Conservation (phyloP, 805 yeast genomes). For the Suhomyces pyralidae region DNA sequence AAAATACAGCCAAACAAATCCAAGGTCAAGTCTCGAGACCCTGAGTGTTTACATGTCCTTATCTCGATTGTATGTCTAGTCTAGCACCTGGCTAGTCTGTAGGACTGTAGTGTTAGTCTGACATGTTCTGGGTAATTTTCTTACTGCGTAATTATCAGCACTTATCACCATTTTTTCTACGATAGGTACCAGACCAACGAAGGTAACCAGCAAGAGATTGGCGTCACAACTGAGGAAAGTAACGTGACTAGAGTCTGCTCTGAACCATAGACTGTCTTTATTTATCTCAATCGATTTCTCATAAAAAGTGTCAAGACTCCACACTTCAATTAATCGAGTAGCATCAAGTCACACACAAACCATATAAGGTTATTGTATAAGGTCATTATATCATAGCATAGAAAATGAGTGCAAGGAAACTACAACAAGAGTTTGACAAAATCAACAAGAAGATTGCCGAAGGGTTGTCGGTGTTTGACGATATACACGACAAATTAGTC, state of each 20-base stretch:
- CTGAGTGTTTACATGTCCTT: background rate
- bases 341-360: background rate
- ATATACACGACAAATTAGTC: conserved; percentile 79
- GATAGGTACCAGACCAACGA: conserved; percentile 4
- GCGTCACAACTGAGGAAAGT: conserved; percentile 81
- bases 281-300: background rate
- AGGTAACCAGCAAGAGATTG: conserved; percentile 35
- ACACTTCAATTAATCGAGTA: background rate
- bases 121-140: background rate
- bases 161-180: conserved; percentile 3
- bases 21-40: background rate
- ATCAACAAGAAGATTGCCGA: conserved; percentile 87
- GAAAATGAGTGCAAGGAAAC: conserved; percentile 42
- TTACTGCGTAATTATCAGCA: background rate
- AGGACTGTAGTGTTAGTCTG: background rate
- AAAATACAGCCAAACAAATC: too few species aligned
- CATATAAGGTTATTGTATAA: background rate
- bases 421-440: conserved; percentile 80
- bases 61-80: background rate
- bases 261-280: background rate
- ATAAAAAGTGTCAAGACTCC: background rate
- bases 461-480: conserved; percentile 84
- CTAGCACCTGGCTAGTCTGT: background rate
- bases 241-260: background rate
- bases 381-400: background rate